Evolutionary conservation across 352 stramenopile genomes (phyloP), one percentile per base, ranked within the genome.

Genomic region (Peronosclerospora sorghi): DNA sequence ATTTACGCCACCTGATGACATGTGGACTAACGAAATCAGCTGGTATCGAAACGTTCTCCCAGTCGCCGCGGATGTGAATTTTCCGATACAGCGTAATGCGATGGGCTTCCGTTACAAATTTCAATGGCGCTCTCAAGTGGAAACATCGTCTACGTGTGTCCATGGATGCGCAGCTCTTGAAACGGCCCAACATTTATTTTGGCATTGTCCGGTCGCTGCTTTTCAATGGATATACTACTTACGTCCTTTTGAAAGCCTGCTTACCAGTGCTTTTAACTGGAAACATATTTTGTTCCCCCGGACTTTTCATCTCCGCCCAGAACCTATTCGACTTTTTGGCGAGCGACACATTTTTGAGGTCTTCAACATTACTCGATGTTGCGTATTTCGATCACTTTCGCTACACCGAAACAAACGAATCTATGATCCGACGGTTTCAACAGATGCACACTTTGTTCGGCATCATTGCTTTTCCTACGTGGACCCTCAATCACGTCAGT

Each of bases 21-120:
- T 28, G 9, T 41, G 41, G 41, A 15, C 5, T 7, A 26, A 3
- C 9, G 41, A 48, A 28, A 7, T 35, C 7, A 7, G 14, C 15
- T 41, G 20, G 41, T 20, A 48, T 17, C 19, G 19, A 9, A 36
- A 54, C 27, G 30, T 54, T 6, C 15, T 53, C 5, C 37, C 46
- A 8, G 46, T 53, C 10, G 42, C 24, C 8, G 19, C 37, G 14
- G 20, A 54, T 39, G 20, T 54, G n/a, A 54, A 54, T 9, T 54
- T 32, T 39, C 37, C 37, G 9, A 30, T 53, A 18, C 37, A 53
- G 15, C 46, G 47, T 18, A 53, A 53, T 42, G 36, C 37, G 0
- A 41, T 53, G 13, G 46, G 37, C 7, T 46, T 54, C 42, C 38
- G 20, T 15, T 54, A 54, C 32, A 54, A 46, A 32, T 54, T 47